These are phyloP conservation scores for Aurantiochytrium sp. DNA, from an alignment of 108 stramenopile species.

Conservation along the genomic window DNA sequence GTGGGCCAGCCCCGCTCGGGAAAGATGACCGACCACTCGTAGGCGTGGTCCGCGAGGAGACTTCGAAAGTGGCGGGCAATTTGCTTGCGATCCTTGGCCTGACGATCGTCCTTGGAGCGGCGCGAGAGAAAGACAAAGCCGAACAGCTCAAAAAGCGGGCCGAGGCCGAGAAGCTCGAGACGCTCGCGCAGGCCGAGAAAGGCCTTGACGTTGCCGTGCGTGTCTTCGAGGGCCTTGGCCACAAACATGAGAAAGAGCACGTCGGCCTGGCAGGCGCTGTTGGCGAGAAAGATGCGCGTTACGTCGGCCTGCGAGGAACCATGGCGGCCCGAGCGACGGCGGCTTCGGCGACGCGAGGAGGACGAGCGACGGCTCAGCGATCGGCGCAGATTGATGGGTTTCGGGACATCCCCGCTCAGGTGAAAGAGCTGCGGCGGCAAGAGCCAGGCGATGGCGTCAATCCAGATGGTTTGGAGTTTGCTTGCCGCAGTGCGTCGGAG, in stretches of 20 bases:
- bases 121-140: not conserved
- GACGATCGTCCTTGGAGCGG: not conserved
- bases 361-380: not conserved
- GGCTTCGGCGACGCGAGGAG: not conserved
- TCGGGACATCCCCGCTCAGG: not conserved
- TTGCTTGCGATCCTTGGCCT: not conserved
- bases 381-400: not conserved
- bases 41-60: not conserved
- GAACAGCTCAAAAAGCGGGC: not conserved
- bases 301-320: not conserved
- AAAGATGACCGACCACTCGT: conserved; percentile 10
- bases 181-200: not conserved
- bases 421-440: not conserved
- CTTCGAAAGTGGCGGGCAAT: not conserved
- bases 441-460: not conserved
- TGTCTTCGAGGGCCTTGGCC: not conserved
- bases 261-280: not conserved
- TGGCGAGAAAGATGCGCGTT: not conserved
- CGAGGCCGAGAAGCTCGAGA: not conserved
- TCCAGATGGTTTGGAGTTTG: not conserved
- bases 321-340: not conserved
- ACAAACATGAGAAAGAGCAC: not conserved
- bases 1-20: conserved; percentile 13
- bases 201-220: not conserved
- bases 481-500: not conserved